Conservation (phyloP, 441 rosid genomes). For the Eruca vesicaria region DNA sequence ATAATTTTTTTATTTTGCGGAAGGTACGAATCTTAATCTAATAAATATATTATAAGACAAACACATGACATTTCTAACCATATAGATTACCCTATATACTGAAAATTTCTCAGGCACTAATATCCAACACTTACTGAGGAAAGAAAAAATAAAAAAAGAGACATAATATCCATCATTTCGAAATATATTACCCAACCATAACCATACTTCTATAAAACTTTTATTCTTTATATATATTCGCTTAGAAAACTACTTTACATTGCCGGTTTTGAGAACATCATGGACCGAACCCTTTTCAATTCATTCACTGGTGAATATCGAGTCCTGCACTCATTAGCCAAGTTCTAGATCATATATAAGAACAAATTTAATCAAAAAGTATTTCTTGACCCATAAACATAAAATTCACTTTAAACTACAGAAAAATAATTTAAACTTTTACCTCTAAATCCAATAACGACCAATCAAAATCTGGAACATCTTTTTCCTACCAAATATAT, state of each 20-base stretch:
- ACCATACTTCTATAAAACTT: not conserved
- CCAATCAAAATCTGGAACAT: conserved; percentile 23
- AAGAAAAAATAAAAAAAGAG: not conserved
- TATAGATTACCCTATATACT: not conserved
- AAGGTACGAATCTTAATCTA: no score
- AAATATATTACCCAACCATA: conserved; percentile 2
- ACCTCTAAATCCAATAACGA: conserved; percentile 30
- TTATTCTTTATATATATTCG: not conserved
- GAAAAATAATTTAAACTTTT: not conserved
- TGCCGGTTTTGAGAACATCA: not conserved
- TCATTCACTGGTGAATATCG: conserved; percentile 33
- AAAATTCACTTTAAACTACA: not conserved
- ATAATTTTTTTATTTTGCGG: no score
- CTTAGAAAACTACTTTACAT: not conserved
- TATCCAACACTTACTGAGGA: not conserved
- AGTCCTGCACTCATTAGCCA: conserved; percentile 37
- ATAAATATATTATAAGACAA: not conserved
- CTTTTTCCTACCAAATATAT: conserved; percentile 27
- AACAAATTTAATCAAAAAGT: not conserved
- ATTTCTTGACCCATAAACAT: not conserved
- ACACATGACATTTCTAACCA: not conserved
- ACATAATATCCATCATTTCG: not conserved
- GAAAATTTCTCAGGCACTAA: not conserved
- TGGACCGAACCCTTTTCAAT: conserved; percentile 8
- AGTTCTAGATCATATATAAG: conserved; percentile 37